Conservation (phyloP, 306 rosid species). For the Arachis stenosperma region DNA sequence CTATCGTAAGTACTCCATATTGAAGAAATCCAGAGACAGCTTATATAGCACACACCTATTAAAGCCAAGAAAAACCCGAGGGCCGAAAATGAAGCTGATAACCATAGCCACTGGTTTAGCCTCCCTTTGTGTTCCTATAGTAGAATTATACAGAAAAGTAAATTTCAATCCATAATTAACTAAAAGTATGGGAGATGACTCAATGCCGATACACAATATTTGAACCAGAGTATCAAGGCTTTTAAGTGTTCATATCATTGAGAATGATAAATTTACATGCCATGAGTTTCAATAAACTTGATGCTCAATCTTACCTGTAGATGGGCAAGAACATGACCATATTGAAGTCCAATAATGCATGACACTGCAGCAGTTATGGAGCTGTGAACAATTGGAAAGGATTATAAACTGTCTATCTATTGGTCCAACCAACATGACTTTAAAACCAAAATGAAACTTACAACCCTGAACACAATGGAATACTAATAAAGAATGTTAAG, state of each 20-base stretch:
- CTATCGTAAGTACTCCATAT: slow-evolving; percentile 5
- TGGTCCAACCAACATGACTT: background rate
- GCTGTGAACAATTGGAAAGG: slow-evolving; percentile 53
- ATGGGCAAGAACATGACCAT: slow-evolving; percentile 83
- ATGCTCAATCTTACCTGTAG: slow-evolving; percentile 59
- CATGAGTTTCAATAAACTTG: slow-evolving; percentile 29
- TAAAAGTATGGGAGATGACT: slow-evolving; percentile 13
- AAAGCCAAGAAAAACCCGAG: slow-evolving; percentile 62
- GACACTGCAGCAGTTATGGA: slow-evolving; percentile 86
- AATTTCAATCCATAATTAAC: slow-evolving; percentile 6
- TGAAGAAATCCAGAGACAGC: slow-evolving; percentile 13
- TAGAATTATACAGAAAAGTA: slow-evolving; percentile 31
- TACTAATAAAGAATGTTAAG: slow-evolving; percentile 12
- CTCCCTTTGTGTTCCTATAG: slow-evolving; percentile 82
- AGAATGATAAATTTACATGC: slow-evolving; percentile 16
- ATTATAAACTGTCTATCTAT: slow-evolving; percentile 26
- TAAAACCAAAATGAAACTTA: slow-evolving; percentile 21
- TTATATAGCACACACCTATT: slow-evolving; percentile 50
- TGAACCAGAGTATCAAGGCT: background rate
- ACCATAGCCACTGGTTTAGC: slow-evolving; percentile 56
- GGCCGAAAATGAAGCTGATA: slow-evolving; percentile 55
- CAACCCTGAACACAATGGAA: background rate
- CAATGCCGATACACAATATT: slow-evolving; percentile 1
- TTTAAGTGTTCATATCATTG: slow-evolving; percentile 5
- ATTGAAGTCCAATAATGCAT: slow-evolving; percentile 94